Evolutionary conservation across 495 filamentous ascomycete genomes (phyloP).

Genomic region (Poronia punctata): DNA sequence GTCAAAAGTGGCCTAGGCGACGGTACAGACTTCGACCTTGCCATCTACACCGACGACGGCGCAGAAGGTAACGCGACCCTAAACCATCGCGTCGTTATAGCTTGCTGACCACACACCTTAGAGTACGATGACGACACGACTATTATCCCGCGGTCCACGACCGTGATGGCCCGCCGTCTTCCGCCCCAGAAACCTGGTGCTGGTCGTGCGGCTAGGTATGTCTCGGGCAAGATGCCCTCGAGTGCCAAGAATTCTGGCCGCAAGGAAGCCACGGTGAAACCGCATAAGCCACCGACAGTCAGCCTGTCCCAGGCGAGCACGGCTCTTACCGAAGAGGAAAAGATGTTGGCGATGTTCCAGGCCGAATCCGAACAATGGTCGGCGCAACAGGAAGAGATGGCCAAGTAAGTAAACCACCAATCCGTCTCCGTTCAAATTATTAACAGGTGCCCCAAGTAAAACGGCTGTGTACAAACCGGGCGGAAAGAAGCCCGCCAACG

Average conservation of each 20-base stretch:
- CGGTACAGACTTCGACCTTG: constrained; percentile 92
- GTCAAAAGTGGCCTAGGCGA: constrained; percentile 84
- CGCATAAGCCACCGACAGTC: constrained; percentile 49
- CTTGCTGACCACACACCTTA: constrained; percentile 33
- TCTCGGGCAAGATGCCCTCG: constrained; percentile 92
- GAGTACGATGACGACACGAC: constrained; percentile 96
- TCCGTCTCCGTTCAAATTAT: constrained; percentile 12
- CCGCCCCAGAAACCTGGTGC: constrained; percentile 74
- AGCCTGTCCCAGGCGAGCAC: constrained; percentile 55
- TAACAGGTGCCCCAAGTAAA: constrained; percentile 41
- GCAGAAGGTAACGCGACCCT: constrained; percentile 67
- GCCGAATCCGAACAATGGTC: constrained; percentile 80
- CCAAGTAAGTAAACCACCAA: constrained; percentile 61
- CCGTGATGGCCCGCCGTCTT: constrained; percentile 81
- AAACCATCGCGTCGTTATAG: not conserved
- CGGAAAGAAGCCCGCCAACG: constrained; percentile 59
- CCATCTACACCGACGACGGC: constrained; percentile 84
- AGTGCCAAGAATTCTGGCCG: constrained; percentile 76
- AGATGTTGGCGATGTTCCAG: constrained; percentile 81
- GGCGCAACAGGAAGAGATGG: constrained; percentile 84
- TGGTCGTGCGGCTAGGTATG: constrained; percentile 89
- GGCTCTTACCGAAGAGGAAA: constrained; percentile 81
- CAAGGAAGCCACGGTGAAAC: constrained; percentile 51
- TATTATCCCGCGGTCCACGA: constrained; percentile 88
- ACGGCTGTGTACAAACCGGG: constrained; percentile 45